Evolutionary conservation across 2,329 filamentous ascomycete genomes (phyloP).

Genomic region (Sarocladium brachiariae): DNA sequence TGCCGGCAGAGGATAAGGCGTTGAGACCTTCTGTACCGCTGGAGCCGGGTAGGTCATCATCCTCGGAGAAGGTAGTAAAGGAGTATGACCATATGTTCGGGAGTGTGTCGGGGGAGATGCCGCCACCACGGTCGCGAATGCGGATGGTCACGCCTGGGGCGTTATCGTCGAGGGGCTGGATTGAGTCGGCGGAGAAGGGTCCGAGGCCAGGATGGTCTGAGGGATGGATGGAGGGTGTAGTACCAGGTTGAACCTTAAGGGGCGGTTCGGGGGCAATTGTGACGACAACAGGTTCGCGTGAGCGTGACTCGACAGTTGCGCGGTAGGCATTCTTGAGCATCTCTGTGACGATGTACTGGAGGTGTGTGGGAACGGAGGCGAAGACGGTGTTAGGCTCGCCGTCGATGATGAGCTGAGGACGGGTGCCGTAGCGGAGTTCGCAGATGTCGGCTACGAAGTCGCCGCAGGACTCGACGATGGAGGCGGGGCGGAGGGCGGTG

Average conservation of each 20-base stretch:
- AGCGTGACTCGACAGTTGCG: conserved; percentile 80
- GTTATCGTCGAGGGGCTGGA: conserved; percentile 53
- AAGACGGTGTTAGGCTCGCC: conserved; percentile 85
- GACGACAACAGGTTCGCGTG: conserved; percentile 77
- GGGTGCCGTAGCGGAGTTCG: conserved; percentile 88
- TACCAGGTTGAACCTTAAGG: conserved; percentile 20
- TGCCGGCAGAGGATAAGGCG: conserved; percentile 64
- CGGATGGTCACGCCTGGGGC: conserved; percentile 87
- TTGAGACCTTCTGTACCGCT: conserved; percentile 53
- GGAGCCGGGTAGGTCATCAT: conserved; percentile 30
- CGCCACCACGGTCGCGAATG: conserved; percentile 91
- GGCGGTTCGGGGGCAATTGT: conserved; percentile 73
- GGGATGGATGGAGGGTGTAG: conserved; percentile 21
- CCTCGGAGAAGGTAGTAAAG: conserved; percentile 85
- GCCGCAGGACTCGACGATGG: conserved; percentile 76
- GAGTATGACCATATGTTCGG: conserved; percentile 94
- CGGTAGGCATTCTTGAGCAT: conserved; percentile 95
- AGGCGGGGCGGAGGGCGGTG: conserved; percentile 74
- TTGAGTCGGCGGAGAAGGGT: conserved; percentile 37
- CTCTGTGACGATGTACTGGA: conserved; percentile 96
- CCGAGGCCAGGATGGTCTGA: conserved; percentile 32
- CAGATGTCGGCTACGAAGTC: conserved; percentile 93
- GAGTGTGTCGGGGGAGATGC: conserved; percentile 77
- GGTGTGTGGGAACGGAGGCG: conserved; percentile 88
- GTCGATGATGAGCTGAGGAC: conserved; percentile 73